Evolutionary conservation across 805 yeast species (phyloP), one percentile per base, ranked within the genome.

Genomic region (Lachancea mirantina): DNA sequence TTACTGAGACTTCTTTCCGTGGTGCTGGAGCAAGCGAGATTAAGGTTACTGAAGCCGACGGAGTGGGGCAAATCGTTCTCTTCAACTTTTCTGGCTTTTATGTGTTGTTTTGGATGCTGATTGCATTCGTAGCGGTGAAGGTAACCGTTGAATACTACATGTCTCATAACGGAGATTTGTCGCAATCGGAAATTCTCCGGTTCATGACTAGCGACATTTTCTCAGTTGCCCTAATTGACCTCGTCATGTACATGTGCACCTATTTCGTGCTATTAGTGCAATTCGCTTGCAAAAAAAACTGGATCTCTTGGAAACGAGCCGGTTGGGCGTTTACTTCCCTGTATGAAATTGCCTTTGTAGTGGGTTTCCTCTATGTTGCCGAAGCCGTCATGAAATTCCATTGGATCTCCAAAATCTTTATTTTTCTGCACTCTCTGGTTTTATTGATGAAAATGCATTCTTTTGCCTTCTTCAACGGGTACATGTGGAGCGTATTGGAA

Each of bases 371-470:
- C 26, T 57, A 64, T 42, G 65, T 74, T 48, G 74, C 92, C 4
- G 74, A 78, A 26, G 62, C 68, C 24, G 43, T 53, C 10, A 37
- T 58, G 26, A 42, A 47, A 13, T 82, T 71, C 47, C 85, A 94
- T 8, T 92, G 98, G 98, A 82, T 88, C 30, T 95, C 85, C 2
- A 77, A 78, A 50, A 88, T 88, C 26, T 92, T 84, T 49, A 60
- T 92, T 41, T 72, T 84, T 39, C 63, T 92, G 32, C 98, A 92
- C 53, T 74, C 87, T 8, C 64, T 85, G 30, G 97, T 92, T 2
- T 64, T 87, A 43, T 54, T 94, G 46, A 92, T 92, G 99, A 92
- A 92, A 55, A 80, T 81, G 76, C 97, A 92, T 56, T 87, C 97
- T 2, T 92, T 78, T 54, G 84, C 84, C 2, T 87, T 83, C 50